phyloP scores from a whole-genome alignment of 495 filamentous ascomycete genomes.

The Podospora anserina region DNA sequence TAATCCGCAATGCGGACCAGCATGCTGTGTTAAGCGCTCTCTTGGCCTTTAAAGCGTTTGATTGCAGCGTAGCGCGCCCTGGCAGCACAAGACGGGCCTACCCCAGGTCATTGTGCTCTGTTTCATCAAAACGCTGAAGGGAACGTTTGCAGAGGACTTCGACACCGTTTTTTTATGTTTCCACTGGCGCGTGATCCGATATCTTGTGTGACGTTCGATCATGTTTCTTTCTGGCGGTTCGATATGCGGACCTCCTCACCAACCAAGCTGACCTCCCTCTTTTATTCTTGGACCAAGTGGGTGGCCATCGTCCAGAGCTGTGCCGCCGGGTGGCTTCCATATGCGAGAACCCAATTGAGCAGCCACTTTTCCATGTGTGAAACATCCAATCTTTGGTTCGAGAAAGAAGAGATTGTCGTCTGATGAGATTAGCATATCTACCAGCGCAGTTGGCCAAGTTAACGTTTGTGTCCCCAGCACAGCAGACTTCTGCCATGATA shows the following conservation, averaged over 20 bases:
- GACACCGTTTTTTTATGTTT: neutral
- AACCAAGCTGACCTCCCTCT: neutral
- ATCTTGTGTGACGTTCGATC: neutral
- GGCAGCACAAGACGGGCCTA: neutral
- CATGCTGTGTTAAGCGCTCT: slow-evolving; percentile 2
- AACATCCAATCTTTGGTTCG: neutral
- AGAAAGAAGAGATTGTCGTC: neutral
- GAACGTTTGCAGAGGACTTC: slow-evolving; percentile 2
- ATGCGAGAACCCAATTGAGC: neutral
- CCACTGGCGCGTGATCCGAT: neutral
- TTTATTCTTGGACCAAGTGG: neutral
- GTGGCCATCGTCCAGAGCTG: neutral
- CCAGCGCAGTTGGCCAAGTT: too few species aligned
- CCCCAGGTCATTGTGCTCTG: slow-evolving; percentile 5
- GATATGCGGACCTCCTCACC: neutral
- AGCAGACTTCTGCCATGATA: too few species aligned
- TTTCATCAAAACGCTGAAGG: slow-evolving; percentile 18
- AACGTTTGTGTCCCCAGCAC: too few species aligned
- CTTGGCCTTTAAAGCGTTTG: slow-evolving; percentile 11
- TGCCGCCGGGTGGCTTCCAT: neutral
- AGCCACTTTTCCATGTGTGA: neutral
- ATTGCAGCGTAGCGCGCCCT: slow-evolving; percentile 16
- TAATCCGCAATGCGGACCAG: neutral
- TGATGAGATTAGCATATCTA: neutral
- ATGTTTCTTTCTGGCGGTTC: neutral